Percentiles rank a stretch among this genome's conserved stretches.
These are phyloP conservation scores for Xylaria sp. DNA, from an alignment of 495 filamentous ascomycete species.

Conservation along the genomic window DNA sequence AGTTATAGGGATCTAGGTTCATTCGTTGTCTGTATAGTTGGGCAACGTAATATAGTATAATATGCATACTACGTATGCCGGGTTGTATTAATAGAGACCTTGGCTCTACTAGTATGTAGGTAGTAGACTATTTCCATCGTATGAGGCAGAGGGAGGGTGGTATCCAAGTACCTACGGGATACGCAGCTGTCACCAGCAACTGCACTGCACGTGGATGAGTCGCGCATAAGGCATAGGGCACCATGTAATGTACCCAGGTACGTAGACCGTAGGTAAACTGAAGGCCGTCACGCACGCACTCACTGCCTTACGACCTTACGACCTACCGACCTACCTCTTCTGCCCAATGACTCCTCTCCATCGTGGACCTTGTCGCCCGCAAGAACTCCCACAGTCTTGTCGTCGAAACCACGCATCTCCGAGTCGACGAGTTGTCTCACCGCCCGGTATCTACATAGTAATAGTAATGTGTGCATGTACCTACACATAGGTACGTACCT, in stretches of 20 bases:
- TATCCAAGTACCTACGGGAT: not conserved
- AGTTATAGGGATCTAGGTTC: not conserved
- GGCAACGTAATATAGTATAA: not conserved
- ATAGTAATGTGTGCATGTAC: too few species aligned
- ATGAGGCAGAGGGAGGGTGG: not conserved
- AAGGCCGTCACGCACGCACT: not conserved
- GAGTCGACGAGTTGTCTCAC: slow-evolving; percentile 5
- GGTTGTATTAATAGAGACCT: not conserved
- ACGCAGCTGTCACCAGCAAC: not conserved
- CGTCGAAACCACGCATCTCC: not conserved
- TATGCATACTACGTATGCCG: not conserved
- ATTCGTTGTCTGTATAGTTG: not conserved
- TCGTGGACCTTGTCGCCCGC: slow-evolving; percentile 14
- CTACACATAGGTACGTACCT: too few species aligned
- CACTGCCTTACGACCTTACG: slow-evolving; percentile 17
- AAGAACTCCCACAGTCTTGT: not conserved
- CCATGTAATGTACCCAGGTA: slow-evolving; percentile 8
- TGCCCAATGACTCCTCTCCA: not conserved
- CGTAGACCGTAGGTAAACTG: too few species aligned
- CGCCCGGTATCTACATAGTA: not conserved
- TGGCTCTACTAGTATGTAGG: not conserved
- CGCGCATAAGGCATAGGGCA: slow-evolving; percentile 8
- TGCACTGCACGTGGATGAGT: slow-evolving; percentile 23
- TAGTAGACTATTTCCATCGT: not conserved
- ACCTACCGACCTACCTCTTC: slow-evolving; percentile 4